phyloP scores from a whole-genome alignment of 805 yeast genomes.

The Barnettozyma botsteinii region DNA sequence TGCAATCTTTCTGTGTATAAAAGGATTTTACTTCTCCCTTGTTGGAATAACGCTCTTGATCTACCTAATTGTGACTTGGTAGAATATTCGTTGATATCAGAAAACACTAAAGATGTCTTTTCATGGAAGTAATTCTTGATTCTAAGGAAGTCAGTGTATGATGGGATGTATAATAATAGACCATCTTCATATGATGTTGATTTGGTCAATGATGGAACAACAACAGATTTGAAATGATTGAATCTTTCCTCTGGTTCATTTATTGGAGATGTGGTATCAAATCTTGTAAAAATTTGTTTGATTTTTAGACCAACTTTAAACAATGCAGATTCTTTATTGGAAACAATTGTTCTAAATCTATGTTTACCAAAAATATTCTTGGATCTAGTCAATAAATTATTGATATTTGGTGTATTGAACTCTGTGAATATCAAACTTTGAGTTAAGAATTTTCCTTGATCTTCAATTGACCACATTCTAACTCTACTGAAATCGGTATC shows the following conservation, averaged over 20 bases:
- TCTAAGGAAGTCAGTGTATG: conserved; percentile 80
- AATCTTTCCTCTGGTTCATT: conserved; percentile 81
- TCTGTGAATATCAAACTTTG: conserved; percentile 78
- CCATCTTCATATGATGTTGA: conserved; percentile 65
- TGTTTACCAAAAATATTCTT: conserved; percentile 55
- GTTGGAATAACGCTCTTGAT: conserved; percentile 62
- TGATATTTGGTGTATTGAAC: conserved; percentile 75
- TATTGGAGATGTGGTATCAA: conserved; percentile 48
- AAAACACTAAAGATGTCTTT: conserved; percentile 59
- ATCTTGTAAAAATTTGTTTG: conserved; percentile 65
- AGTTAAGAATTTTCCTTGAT: conserved; percentile 63
- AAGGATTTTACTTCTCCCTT: conserved; percentile 58
- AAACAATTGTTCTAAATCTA: conserved; percentile 44
- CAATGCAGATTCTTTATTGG: conserved; percentile 48
- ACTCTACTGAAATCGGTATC: conserved; percentile 88
- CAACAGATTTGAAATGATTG: conserved; percentile 67
- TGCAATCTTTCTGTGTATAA: conserved; percentile 94
- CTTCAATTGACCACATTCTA: conserved; percentile 89
- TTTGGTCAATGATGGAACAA: conserved; percentile 64
- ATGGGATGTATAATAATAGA: conserved; percentile 72
- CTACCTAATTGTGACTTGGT: conserved; percentile 63
- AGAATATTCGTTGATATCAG: conserved; percentile 79
- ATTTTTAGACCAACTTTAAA: conserved; percentile 60
- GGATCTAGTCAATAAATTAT: conserved; percentile 49
- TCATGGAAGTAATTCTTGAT: conserved; percentile 55